Conservation (phyloP, 306 rosid genomes). For the Gillenia trifoliata region DNA sequence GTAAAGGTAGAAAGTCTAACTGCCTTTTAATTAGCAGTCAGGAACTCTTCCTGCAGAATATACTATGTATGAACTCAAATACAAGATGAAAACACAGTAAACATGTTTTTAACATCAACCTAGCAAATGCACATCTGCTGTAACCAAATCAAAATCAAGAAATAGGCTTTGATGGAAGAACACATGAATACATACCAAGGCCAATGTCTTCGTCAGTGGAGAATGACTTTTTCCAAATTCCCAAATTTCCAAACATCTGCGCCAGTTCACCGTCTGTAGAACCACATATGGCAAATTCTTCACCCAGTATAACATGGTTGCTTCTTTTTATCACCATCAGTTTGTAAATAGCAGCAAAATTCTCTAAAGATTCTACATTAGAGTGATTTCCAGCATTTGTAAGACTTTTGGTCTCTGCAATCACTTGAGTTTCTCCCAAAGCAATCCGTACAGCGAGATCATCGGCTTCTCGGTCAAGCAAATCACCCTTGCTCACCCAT, state of each 20-base stretch:
- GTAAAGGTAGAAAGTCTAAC: background rate
- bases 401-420: slow-evolving; percentile 75
- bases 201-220: slow-evolving; percentile 83
- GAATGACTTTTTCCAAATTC: slow-evolving; percentile 75
- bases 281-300: slow-evolving; percentile 92
- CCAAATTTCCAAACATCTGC: slow-evolving; percentile 83
- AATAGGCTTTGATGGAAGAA: background rate
- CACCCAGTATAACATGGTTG: slow-evolving; percentile 79
- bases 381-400: slow-evolving; percentile 81
- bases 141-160: background rate
- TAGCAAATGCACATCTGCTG: slow-evolving; percentile 8
- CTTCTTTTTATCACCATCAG: slow-evolving; percentile 78
- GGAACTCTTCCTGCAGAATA: background rate
- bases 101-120: background rate
- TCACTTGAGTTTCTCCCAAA: slow-evolving; percentile 85
- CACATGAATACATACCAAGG: slow-evolving; percentile 53
- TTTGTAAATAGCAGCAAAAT: slow-evolving; percentile 53
- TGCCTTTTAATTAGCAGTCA: background rate
- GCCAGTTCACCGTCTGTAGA: slow-evolving; percentile 76
- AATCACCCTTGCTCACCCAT: slow-evolving; percentile 82
- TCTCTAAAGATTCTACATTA: slow-evolving; percentile 69
- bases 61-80: background rate
- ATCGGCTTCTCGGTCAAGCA: slow-evolving; percentile 78
- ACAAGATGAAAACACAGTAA: background rate
- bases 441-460: slow-evolving; percentile 85